These are phyloP conservation scores for Aspergillus brunneoviolaceus DNA, from an alignment of 2,329 filamentous ascomycete genomes.

Conservation along the genomic window DNA sequence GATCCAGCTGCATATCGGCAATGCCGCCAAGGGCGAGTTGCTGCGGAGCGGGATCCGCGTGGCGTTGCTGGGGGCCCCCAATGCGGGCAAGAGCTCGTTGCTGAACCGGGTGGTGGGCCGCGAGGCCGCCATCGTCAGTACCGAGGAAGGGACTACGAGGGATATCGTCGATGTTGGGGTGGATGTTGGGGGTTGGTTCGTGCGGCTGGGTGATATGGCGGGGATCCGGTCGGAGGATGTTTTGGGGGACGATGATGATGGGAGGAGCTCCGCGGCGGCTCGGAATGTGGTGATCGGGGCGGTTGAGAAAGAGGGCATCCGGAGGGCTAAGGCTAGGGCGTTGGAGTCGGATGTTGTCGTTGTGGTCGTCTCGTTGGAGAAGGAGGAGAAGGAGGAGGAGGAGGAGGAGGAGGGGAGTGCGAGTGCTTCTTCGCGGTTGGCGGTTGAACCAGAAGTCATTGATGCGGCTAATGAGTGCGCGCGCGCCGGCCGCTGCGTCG, in stretches of 20 bases:
- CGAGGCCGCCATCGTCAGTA: conserved; percentile 92
- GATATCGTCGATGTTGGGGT: conserved; percentile 91
- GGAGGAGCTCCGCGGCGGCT: conserved; percentile 12
- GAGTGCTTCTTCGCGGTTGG: conserved; percentile 29
- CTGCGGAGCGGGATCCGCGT: conserved; percentile 81
- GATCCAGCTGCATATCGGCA: conserved; percentile 69
- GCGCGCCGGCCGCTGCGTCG: conserved; percentile 51
- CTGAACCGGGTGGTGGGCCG: conserved; percentile 87
- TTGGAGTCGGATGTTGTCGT: conserved; percentile 82
- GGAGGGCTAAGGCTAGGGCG: conserved; percentile 77
- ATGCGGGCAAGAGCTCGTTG: conserved; percentile 91
- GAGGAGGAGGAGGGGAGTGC: conserved; percentile 17
- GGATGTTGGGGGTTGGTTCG: conserved; percentile 85
- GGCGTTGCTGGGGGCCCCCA: conserved; percentile 84
- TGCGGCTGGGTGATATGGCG: conserved; percentile 93
- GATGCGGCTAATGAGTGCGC: conserved; percentile 54
- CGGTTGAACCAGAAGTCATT: conserved; percentile 57
- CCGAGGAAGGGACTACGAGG: conserved; percentile 87
- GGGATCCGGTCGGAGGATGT: conserved; percentile 63
- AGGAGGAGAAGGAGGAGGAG: conserved; percentile 24
- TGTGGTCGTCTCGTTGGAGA: conserved; percentile 73
- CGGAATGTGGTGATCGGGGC: conserved; percentile 56
- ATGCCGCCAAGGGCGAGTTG: conserved; percentile 78
- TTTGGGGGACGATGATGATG: background rate
- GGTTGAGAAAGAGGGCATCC: conserved; percentile 87